Evolutionary conservation across 805 yeast species (phyloP).

Genomic region (Crinitomyces ghanaensis): DNA sequence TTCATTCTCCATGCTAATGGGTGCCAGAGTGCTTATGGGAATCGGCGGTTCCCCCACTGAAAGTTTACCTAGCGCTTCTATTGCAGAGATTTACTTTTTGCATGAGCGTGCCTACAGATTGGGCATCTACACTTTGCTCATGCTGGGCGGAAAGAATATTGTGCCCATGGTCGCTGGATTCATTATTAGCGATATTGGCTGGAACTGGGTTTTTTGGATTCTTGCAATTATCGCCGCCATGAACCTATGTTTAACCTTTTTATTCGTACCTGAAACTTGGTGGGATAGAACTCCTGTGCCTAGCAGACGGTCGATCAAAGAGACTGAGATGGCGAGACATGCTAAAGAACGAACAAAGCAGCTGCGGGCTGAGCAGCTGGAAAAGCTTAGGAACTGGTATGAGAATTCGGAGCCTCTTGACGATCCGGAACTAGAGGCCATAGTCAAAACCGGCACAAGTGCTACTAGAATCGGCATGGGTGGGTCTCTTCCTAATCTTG

Average conservation of each 20-base stretch:
- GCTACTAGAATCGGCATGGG: too few relatives aligned
- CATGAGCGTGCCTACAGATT: slow-evolving; percentile 52
- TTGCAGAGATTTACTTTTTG: slow-evolving; percentile 49
- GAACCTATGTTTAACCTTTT: slow-evolving; percentile 33
- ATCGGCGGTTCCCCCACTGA: slow-evolving; percentile 52
- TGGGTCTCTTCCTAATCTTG: too few relatives aligned
- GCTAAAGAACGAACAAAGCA: too few relatives aligned
- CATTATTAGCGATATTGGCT: slow-evolving; percentile 35
- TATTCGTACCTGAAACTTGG: slow-evolving; percentile 55
- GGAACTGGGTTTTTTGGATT: slow-evolving; percentile 56
- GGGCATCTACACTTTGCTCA: slow-evolving; percentile 44
- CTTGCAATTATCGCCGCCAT: slow-evolving; percentile 41
- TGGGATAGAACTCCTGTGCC: slow-evolving; percentile 47
- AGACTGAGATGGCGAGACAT: slow-evolving; percentile 36
- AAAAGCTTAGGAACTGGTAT: too few relatives aligned
- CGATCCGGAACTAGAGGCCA: too few relatives aligned
- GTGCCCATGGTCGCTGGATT: slow-evolving; percentile 47
- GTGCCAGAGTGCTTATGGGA: slow-evolving; percentile 48
- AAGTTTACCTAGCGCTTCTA: slow-evolving; percentile 47
- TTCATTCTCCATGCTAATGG: slow-evolving; percentile 40
- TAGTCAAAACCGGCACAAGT: too few relatives aligned
- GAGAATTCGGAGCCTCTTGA: neutral
- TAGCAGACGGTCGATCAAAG: slow-evolving; percentile 35
- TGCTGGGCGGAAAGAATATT: slow-evolving; percentile 52
- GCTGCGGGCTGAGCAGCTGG: too few relatives aligned